Base-by-base conservation (phyloP, 176 grass and related monocot genomes). In the Avena atlantica region DNA sequence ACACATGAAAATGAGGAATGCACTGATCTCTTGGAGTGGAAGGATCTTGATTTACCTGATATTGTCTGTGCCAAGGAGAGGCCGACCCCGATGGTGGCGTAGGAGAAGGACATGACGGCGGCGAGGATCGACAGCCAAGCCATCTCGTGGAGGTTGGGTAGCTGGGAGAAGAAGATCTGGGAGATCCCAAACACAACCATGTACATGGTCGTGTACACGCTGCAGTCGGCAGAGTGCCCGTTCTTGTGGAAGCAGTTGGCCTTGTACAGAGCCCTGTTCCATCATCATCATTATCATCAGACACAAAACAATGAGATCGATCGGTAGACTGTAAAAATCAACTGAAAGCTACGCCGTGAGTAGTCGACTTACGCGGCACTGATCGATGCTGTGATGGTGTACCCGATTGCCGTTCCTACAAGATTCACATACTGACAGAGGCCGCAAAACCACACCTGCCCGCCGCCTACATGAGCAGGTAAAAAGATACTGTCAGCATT, bases 341-440 rank as follows among this genome's bases (percentile, higher is more conserved):
- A 52, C 23, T n/a, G 53, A n/a, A 34, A 63, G 3, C 16, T 8
- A 34, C 6, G 11, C 1, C 10, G 23, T 21, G 12, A 19, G 9
- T 77, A 15, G 20, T 48, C 68, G 17, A 37, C 23, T 58, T 68
- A 91, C 89, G 84, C 85, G 56, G 83, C 86, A 27, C 89, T 91
- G 67, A 91, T 88, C 8, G 89, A 77, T 29, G 89, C 87, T 20
- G 89, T 91, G 8, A 91, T 87, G 2, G 89, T 91, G 81, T 91
- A 91, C 14, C 89, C 85, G 12, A 91, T 68, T 14, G 81, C 55
- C 11, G 62, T 25, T 16, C 89, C 89, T 16, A 87, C 36, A 0
- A 88, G 85, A 74, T 91, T 91, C 0, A 79, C 45, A 19, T 88
- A 91, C 68, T 91, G 89, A 20, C 75, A 82, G 56, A 85, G n/a